Evolutionary conservation across 2,329 filamentous ascomycete species (phyloP), one percentile per base, ranked within the genome.

Genomic region (Ustilaginoidea virens): DNA sequence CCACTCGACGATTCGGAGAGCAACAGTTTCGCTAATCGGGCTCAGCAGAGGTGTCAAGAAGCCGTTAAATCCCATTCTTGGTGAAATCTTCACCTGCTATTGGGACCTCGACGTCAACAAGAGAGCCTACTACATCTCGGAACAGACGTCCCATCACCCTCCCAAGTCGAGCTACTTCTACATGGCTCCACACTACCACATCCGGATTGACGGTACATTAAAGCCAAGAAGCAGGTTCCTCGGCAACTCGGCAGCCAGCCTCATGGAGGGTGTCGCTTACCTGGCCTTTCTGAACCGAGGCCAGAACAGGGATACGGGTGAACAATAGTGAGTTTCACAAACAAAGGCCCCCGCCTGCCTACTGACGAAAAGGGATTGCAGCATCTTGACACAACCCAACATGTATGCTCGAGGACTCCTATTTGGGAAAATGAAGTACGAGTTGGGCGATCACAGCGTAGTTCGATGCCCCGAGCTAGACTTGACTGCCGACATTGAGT

Each of bases 101-200:
- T 98, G 90, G 90, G 80, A 94, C 41, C 77, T 92, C 37, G 69
- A 77, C 10, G 80, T 92, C 53, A 64, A 75, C 12, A 92, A 82
- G 18, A 74, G 72, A 40, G 87, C 81, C 37, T 98, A 93, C 60
- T 98, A 98, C 58, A 83, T 98, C 42, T 75, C 87, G 27, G 90
- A 98, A 56, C 90, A 98, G 55, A 98, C 90, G 2, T 96, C 86
- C 17, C 90, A 98, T 52, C 90, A 98, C 48, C 90, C 90, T 18
- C 90, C 90, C 17, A 98, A 98, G 60, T 96, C 87, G 26, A 93
- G 85, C 56, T 98, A 98, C 61, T 98, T 98, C 54, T 98, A 93
- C 60, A 86, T 93, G 76, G 86, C 82, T 0, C 90, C 90, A 3
- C 75, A 92, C 31, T 83, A 96, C 48, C 63, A 92, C 47, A 92